Percentiles rank a stretch among this genome's conserved stretches.
Conservation (phyloP, 306 rosid genomes). For the Trifolium dubium region DNA sequence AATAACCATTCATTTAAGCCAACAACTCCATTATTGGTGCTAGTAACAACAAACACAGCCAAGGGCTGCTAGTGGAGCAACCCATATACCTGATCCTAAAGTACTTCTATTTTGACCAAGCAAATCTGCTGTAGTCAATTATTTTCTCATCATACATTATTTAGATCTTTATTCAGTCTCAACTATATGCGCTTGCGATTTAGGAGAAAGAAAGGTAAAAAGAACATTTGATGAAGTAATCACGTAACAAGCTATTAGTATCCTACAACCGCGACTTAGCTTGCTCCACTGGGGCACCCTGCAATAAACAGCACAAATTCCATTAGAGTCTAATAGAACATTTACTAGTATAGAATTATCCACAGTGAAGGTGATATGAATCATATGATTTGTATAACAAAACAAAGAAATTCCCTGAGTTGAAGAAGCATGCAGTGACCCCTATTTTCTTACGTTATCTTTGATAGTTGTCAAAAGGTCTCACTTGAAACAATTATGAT, state of each 20-base stretch:
- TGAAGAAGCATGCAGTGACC: background rate
- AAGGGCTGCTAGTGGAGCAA: constrained; percentile 16
- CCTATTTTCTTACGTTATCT: background rate
- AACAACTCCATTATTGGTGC: constrained; percentile 15
- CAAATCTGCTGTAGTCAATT: constrained; percentile 30
- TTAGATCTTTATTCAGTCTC: constrained; percentile 20
- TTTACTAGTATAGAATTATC: background rate
- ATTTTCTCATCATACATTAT: constrained; percentile 28
- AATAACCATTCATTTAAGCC: background rate
- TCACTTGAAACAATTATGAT: background rate
- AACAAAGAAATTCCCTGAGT: background rate
- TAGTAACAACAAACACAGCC: constrained; percentile 14
- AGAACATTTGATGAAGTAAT: constrained; percentile 18
- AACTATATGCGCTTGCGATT: constrained; percentile 29
- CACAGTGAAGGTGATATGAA: background rate
- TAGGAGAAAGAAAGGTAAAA: constrained; percentile 10
- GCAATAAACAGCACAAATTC: constrained; percentile 40
- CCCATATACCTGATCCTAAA: background rate
- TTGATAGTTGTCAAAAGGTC: background rate
- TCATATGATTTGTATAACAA: background rate
- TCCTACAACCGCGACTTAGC: constrained; percentile 45
- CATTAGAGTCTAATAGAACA: constrained; percentile 26
- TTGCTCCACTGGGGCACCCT: constrained; percentile 50
- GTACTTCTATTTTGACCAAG: constrained; percentile 34
- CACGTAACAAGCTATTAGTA: constrained; percentile 6